A percentile compares a stretch with the other conserved stretches of the same genome.
Conservation (phyloP, 1,284 basidiomycete species). For the Sanghuangporus weigelae region DNA sequence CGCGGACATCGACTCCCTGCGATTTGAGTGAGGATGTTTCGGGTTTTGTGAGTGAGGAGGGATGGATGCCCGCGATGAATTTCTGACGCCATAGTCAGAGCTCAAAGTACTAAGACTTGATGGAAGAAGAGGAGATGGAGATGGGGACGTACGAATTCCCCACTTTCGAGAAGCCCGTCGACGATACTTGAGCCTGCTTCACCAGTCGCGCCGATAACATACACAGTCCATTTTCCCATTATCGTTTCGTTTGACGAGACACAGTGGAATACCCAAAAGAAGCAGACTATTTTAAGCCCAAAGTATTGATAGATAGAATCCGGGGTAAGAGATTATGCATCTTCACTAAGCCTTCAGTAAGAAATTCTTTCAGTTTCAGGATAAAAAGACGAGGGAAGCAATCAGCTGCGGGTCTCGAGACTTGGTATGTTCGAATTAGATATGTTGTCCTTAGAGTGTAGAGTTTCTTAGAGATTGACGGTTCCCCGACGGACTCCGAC, state of each 20-base stretch:
- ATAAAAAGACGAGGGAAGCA: too few species aligned
- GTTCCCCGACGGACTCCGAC: too few species aligned
- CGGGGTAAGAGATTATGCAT: neutral
- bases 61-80: slow-evolving; percentile 9
- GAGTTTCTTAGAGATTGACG: too few species aligned
- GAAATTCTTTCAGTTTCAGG: too few species aligned
- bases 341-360: neutral
- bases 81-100: neutral
- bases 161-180: neutral
- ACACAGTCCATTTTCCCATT: neutral
- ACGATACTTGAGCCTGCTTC: neutral
- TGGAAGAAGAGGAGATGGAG: neutral
- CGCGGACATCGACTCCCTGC: slow-evolving; percentile 9
- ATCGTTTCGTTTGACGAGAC: neutral
- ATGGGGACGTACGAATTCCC: neutral
- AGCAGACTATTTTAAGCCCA: too few species aligned
- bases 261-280: neutral
- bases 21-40: neutral
- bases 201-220: neutral
- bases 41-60: slow-evolving; percentile 3
- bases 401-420: too few species aligned
- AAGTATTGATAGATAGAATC: too few species aligned
- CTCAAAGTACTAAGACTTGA: neutral
- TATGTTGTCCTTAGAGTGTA: too few species aligned
- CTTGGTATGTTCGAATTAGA: too few species aligned